Conservation (phyloP, 1,284 basidiomycete genomes). For the Microbotryum saponariae region DNA sequence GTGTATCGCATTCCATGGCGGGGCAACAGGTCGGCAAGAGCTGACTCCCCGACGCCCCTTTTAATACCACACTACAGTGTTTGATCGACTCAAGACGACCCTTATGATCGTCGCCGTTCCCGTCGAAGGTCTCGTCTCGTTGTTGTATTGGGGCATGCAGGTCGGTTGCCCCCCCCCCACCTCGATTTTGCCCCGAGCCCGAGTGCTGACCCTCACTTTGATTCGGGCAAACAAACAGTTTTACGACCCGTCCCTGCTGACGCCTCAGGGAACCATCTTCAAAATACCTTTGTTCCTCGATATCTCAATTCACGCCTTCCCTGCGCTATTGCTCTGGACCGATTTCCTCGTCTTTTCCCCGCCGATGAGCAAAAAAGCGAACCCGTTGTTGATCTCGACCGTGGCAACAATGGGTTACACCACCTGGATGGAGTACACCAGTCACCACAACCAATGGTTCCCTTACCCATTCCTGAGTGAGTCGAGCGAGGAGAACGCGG, state of each 20-base stretch:
- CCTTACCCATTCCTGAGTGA: slow-evolving; percentile 5
- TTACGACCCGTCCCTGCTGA: slow-evolving; percentile 20
- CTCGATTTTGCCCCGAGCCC: no score
- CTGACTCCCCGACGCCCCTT: background rate
- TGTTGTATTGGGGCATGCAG: slow-evolving; percentile 24
- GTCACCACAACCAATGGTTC: slow-evolving; percentile 15
- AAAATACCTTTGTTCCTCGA: slow-evolving; percentile 19
- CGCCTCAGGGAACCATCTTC: slow-evolving; percentile 18
- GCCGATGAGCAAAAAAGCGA: slow-evolving; percentile 17
- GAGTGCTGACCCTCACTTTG: no score
- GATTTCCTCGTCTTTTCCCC: slow-evolving; percentile 26
- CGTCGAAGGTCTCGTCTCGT: slow-evolving; percentile 17
- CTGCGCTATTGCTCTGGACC: slow-evolving; percentile 24
- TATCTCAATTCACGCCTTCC: slow-evolving; percentile 18
- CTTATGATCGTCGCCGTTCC: slow-evolving; percentile 20
- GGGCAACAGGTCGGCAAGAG: background rate
- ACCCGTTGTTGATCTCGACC: slow-evolving; percentile 13
- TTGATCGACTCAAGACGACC: slow-evolving; percentile 21
- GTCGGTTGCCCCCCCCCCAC: no score
- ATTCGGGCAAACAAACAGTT: background rate
- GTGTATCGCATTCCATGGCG: background rate
- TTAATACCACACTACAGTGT: background rate
- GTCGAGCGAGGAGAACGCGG: background rate
- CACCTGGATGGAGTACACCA: slow-evolving; percentile 23
- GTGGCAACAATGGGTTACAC: slow-evolving; percentile 6